Evolutionary conservation across 2,329 filamentous ascomycete genomes (phyloP), one percentile per base, ranked within the genome.

Genomic region (Neopestalotiopsis sp.): DNA sequence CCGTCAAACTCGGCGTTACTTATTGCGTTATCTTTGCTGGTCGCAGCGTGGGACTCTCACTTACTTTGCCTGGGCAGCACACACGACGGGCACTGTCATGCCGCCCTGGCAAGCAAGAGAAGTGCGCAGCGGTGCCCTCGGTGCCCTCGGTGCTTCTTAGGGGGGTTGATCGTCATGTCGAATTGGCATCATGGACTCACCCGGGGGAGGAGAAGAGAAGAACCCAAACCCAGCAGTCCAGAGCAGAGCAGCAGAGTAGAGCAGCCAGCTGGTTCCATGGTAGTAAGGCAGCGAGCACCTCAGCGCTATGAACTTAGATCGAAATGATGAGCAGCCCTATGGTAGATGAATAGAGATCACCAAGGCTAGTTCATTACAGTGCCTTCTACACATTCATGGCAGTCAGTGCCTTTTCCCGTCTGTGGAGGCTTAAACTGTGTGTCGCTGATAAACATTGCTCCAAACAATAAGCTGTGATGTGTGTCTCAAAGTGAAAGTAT

Each of bases 1-100:
- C 66, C 59, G 40, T 45, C 28, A 24, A 20, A 34, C 59, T 68
- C 62, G 62, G 61, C 28, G 62, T 45, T 65, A 65, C 9, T 68
- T 60, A 20, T 24, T 66, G 20, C 42, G 30, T 34, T 66, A 38
- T 38, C 63, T 57, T 13, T 13, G 14, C n/a, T 24, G 32, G 45
- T 65, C 42, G n/a, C 57, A 20, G n/a, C 34, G 30, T 30, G 59
- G 32, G n/a, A 30, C 34, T n/a, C 4, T 61, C 58, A 28, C 24
- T 28, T 3, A 28, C 24, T 59, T 59, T 14, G 57, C 57, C 34
- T 38, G 34, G 34, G 34, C 34, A 38, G 34, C 34, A 38, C 34
- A 28, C 24, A 28, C 34, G 34, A 28, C 45, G 45, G 45, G 45
- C 45, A 52, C 45, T 52, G 45, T 52, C 17, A 14, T 10, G 45